These are phyloP conservation scores for Fusarium pseudoanthophilum DNA, from an alignment of 2,329 filamentous ascomycete species.

Conservation along the genomic window DNA sequence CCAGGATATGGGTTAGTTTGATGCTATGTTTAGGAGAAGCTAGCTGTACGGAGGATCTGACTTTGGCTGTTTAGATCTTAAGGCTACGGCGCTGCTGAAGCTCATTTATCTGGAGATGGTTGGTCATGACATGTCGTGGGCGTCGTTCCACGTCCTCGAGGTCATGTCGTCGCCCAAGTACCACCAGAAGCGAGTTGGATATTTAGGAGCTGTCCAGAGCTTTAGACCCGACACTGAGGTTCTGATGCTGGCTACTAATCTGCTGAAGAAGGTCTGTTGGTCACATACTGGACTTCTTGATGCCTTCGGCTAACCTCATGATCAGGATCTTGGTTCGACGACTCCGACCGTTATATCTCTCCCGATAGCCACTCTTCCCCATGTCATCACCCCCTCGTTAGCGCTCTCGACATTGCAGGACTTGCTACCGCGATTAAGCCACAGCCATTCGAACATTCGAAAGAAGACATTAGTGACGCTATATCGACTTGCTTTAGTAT, in stretches of 20 bases:
- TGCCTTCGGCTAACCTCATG: not conserved
- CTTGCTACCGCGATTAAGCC: conserved; percentile 84
- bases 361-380: conserved; percentile 89
- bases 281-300: not conserved
- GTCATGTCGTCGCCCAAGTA: conserved; percentile 98
- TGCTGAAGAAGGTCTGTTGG: conserved; percentile 83
- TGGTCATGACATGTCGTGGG: conserved; percentile 99
- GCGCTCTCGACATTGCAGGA: conserved; percentile 90
- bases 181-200: conserved; percentile 93
- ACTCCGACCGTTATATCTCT: conserved; percentile 82
- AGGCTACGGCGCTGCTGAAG: conserved; percentile 95
- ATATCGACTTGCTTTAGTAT: conserved; percentile 93
- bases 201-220: conserved; percentile 94
- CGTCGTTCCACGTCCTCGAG: conserved; percentile 96
- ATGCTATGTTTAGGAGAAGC: not conserved
- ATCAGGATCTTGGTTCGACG: conserved; percentile 75
- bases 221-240: conserved; percentile 97
- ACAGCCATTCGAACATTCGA: conserved; percentile 85
- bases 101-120: conserved; percentile 99
- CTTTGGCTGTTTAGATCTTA: conserved; percentile 73
- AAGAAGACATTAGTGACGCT: conserved; percentile 98
- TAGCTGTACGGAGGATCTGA: not conserved
- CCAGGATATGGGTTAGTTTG: conserved; percentile 84
- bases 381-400: conserved; percentile 91
- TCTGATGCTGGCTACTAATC: conserved; percentile 95